phyloP scores from a whole-genome alignment of 495 filamentous ascomycete genomes.

The Neurospora tetrasperma region DNA sequence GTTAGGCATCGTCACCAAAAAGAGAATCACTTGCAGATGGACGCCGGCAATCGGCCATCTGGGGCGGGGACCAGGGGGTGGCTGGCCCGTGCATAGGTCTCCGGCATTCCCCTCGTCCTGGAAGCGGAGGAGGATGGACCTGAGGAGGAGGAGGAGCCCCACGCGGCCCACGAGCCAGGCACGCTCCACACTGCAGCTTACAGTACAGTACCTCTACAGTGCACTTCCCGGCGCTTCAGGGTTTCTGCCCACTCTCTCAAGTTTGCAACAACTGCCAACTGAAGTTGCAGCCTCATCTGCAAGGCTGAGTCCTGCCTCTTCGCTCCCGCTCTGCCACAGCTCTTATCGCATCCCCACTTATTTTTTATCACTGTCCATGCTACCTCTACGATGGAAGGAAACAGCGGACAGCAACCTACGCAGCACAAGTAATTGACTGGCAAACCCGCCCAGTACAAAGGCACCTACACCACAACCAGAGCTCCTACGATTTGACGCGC shows the following conservation, averaged over 20 bases:
- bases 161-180: not conserved
- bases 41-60: slow-evolving; percentile 21
- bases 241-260: not conserved
- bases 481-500: not conserved
- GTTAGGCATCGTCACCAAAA: not conserved
- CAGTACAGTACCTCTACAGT: not conserved
- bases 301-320: not conserved
- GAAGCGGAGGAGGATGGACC: not conserved
- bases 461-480: not conserved
- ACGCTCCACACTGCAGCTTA: not conserved
- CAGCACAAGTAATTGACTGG: not conserved
- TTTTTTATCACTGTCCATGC: not conserved
- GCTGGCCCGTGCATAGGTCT: not conserved
- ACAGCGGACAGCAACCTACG: not conserved
- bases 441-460: not conserved
- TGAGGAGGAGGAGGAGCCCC: not conserved
- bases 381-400: too few relatives aligned
- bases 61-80: not conserved
- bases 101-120: not conserved
- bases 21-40: not conserved
- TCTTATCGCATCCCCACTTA: not conserved
- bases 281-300: not conserved
- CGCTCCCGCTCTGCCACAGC: not conserved
- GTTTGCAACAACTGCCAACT: not conserved
- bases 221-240: not conserved